Conservation (phyloP, 2,329 filamentous ascomycete species). For the Aspergillus ochraceoroseus region DNA sequence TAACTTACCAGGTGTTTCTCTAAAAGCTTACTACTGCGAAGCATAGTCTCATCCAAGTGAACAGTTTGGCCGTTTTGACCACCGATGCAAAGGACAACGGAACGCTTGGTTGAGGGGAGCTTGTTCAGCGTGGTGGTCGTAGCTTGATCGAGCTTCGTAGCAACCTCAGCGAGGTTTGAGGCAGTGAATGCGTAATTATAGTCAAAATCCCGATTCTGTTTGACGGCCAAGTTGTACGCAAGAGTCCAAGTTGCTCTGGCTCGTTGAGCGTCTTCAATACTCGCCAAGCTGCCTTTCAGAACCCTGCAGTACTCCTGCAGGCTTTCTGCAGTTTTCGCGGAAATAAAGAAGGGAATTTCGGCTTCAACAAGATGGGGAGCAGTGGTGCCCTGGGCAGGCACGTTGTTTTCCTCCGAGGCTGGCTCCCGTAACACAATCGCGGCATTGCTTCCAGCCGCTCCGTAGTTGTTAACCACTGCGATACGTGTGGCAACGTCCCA, state of each 20-base stretch:
- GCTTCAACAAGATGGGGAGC: not conserved
- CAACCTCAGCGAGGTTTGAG: too few species aligned
- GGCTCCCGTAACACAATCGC: constrained; percentile 20
- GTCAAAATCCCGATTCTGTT: not conserved
- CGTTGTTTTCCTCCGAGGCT: too few species aligned
- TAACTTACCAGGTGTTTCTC: constrained; percentile 28
- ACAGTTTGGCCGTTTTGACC: constrained; percentile 35
- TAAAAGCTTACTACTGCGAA: constrained; percentile 25
- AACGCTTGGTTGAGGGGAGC: too few species aligned
- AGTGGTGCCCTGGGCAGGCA: too few species aligned
- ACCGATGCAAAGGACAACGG: constrained; percentile 38
- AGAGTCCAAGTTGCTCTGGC: not conserved
- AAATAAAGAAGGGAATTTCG: not conserved
- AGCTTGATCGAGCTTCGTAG: too few species aligned
- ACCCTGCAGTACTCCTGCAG: too few species aligned
- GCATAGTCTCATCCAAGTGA: constrained; percentile 26
- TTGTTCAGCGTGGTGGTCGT: too few species aligned
- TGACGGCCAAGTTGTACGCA: not conserved
- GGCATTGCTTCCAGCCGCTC: constrained; percentile 25
- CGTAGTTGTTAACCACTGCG: constrained; percentile 25
- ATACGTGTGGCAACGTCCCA: not conserved
- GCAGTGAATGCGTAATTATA: not conserved
- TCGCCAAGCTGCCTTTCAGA: too few species aligned
- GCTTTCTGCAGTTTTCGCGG: not conserved
- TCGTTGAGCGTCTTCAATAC: too few species aligned